Conservation (phyloP, 208 protist genomes). For the Trypanosoma avium region DNA sequence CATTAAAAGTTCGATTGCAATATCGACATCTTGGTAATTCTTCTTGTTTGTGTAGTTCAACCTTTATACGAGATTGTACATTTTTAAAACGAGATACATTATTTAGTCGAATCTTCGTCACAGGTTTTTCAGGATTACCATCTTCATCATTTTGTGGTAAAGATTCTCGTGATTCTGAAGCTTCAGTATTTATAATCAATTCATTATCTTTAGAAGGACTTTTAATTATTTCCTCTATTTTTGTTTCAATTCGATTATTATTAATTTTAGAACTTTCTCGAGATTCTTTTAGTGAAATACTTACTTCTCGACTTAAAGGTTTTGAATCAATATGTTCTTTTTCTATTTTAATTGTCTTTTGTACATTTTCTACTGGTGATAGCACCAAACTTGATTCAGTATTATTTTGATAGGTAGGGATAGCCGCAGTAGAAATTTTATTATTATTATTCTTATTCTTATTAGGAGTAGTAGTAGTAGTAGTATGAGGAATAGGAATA, state of each 20-base stretch:
- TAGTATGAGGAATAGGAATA: neutral
- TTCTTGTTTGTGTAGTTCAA: conserved; percentile 28
- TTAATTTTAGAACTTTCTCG: too few relatives aligned
- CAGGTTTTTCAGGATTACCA: conserved; percentile 1
- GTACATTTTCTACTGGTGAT: too few relatives aligned
- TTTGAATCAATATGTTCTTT: too few relatives aligned
- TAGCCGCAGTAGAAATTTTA: too few relatives aligned
- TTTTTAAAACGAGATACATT: conserved; percentile 84
- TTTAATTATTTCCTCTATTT: too few relatives aligned
- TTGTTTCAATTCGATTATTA: too few relatives aligned
- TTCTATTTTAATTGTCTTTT: too few relatives aligned
- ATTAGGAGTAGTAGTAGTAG: neutral
- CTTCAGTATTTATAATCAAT: neutral
- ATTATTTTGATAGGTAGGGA: too few relatives aligned
- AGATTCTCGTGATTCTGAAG: neutral
- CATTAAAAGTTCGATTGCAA: conserved; percentile 78
- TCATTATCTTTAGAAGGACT: too few relatives aligned
- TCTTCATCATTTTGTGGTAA: conserved; percentile 5
- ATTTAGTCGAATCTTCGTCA: conserved; percentile 65
- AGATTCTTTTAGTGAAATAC: too few relatives aligned
- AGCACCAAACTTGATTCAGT: too few relatives aligned
- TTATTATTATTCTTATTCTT: neutral
- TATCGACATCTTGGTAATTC: conserved; percentile 53
- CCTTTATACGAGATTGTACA: conserved; percentile 64
- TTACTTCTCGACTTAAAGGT: too few relatives aligned